phyloP scores from a whole-genome alignment of 148 eudicot species.

The Cornus suecica region DNA sequence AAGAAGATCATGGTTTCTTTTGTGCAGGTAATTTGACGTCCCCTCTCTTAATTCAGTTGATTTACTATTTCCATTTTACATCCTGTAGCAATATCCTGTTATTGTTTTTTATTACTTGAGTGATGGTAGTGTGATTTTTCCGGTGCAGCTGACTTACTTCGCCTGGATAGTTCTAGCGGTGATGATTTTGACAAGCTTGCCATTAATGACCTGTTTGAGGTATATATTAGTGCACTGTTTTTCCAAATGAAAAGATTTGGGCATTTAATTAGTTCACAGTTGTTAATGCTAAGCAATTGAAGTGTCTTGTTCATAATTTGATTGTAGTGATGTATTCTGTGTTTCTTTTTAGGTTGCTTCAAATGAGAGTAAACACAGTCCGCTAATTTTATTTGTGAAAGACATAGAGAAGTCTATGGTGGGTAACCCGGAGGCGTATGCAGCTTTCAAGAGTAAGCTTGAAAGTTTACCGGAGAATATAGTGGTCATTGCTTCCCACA shows the following conservation, averaged over 20 bases:
- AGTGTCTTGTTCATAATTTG: neutral
- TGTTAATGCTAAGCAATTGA: neutral
- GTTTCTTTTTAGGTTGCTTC: slow-evolving; percentile 49
- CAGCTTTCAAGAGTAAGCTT: slow-evolving; percentile 56
- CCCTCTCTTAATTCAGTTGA: neutral
- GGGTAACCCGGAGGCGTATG: slow-evolving; percentile 66
- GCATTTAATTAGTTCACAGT: neutral
- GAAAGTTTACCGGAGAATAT: slow-evolving; percentile 70
- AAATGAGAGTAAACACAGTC: slow-evolving; percentile 58
- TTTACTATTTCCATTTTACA: neutral
- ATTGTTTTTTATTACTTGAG: neutral
- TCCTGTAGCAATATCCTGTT: neutral
- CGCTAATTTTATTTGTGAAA: slow-evolving; percentile 70
- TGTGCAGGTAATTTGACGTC: slow-evolving; percentile 60
- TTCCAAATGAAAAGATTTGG: neutral
- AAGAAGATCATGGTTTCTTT: slow-evolving; percentile 86
- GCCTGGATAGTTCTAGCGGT: slow-evolving; percentile 58
- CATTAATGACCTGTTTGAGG: slow-evolving; percentile 87
- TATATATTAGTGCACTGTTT: slow-evolving; percentile 16
- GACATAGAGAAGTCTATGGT: slow-evolving; percentile 84
- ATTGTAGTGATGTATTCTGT: neutral
- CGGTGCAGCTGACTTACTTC: slow-evolving; percentile 63
- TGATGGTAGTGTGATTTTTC: slow-evolving; percentile 4
- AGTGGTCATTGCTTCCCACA: slow-evolving; percentile 81
- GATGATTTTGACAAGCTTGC: slow-evolving; percentile 78